Conservation (phyloP, 352 stramenopile genomes). For the Pythium grandisporangium region DNA sequence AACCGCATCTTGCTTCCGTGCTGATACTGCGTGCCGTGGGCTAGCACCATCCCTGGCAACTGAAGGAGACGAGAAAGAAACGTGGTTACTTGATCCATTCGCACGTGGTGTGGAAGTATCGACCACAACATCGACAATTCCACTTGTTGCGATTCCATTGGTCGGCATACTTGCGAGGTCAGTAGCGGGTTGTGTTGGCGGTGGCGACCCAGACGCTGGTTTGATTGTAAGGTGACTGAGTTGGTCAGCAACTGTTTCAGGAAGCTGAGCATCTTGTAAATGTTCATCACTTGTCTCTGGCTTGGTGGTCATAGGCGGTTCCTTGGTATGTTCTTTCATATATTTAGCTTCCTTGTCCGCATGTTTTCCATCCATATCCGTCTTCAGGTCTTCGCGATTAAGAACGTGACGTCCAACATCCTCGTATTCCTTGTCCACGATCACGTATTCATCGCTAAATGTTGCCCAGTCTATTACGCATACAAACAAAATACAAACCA, state of each 20-base stretch:
- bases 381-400: slow-evolving; percentile 25
- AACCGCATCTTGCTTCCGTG: neutral
- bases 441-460: slow-evolving; percentile 76
- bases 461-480: slow-evolving; percentile 51
- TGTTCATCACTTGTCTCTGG: no score
- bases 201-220: slow-evolving; percentile 3
- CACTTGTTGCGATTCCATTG: slow-evolving; percentile 1
- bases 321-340: no score
- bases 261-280: slow-evolving; percentile 1
- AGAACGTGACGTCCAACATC: slow-evolving; percentile 64
- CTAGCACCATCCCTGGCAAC: no score
- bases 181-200: no score
- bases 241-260: slow-evolving; percentile 9
- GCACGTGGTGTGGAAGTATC: slow-evolving; percentile 16
- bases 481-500: slow-evolving; percentile 3
- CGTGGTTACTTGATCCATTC: neutral
- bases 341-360: no score
- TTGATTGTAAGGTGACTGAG: slow-evolving; percentile 5
- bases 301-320: no score
- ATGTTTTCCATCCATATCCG: no score
- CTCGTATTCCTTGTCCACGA: slow-evolving; percentile 78
- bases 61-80: slow-evolving; percentile 6
- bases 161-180: no score
- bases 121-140: slow-evolving; percentile 16
- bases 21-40: no score